Percentiles rank a stretch among this genome's conserved stretches.
Conservation (phyloP, 805 yeast genomes). For the Barnettozyma wickerhamii region DNA sequence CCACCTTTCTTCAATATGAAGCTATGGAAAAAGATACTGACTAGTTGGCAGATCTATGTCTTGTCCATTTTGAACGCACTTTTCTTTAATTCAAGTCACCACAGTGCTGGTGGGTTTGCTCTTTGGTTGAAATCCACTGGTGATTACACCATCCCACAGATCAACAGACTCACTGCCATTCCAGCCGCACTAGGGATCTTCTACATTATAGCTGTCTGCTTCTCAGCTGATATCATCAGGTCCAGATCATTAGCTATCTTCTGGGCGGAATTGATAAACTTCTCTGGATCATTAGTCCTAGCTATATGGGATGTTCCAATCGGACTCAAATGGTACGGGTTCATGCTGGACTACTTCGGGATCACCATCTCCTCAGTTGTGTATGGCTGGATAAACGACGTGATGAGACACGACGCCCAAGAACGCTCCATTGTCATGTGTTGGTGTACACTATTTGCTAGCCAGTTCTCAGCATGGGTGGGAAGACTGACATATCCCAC, state of each 20-base stretch:
- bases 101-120: constrained; percentile 35
- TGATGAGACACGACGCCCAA: constrained; percentile 49
- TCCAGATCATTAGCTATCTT: constrained; percentile 40
- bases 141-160: constrained; percentile 31
- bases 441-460: constrained; percentile 44
- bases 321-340: constrained; percentile 51
- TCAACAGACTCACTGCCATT: constrained; percentile 30
- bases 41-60: constrained; percentile 50
- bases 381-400: constrained; percentile 56
- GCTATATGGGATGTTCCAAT: constrained; percentile 49
- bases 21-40: constrained; percentile 49
- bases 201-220: constrained; percentile 8
- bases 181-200: constrained; percentile 28
- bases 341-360: constrained; percentile 27
- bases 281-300: constrained; percentile 42
- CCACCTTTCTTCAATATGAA: constrained; percentile 34
- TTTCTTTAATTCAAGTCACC: constrained; percentile 50
- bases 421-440: constrained; percentile 42
- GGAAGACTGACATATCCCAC: constrained; percentile 31
- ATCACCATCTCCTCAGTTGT: constrained; percentile 4
- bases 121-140: constrained; percentile 45
- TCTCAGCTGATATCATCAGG: constrained; percentile 30
- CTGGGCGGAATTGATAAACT: constrained; percentile 39
- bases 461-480: constrained; percentile 51
- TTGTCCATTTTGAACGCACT: constrained; percentile 46